Base-by-base conservation (phyloP, 257 asterid species). In the Plantago major region DNA sequence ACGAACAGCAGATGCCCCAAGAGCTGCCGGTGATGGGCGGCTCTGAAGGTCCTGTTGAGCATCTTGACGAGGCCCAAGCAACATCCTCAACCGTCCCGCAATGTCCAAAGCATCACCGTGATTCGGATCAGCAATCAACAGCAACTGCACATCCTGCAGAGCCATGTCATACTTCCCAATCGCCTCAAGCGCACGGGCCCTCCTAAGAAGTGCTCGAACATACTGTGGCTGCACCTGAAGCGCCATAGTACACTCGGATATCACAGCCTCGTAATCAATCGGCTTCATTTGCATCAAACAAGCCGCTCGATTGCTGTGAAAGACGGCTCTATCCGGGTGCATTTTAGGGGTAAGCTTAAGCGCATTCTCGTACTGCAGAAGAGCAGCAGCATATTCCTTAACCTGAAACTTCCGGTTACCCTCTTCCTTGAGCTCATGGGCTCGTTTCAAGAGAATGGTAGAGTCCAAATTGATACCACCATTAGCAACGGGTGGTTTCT, bases 201-300 rank as follows among this genome's bases (percentile, higher is more conserved):
- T 81, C 60, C 94, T 69, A 7, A 87, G 76, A 48, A 87, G 94
- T 53, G 95, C 96, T 45, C 96, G 76, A 0, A 73, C 83, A 60
- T 68, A 89, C 16, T 59, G 68, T 0, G 96, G 94, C 78, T 89
- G 97, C 60, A 87, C 94, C 75, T 76, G 84, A 64, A 93, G 94
- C 0, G 97, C 97, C 67, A 75, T 65, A 12, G 65, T 71, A 64
- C 99, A 93, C 77, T 93, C 97, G 3, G 83, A 74, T 66, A 93
- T 75, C 73, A 93, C 99, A 22, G 87, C 38, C n/a, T 84, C 96
- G 16, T 85, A 89, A 60, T 85, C 88, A 45, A 93, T 76, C 9
- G 99, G 99, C 81, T 82, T 93, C 91, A 89, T 87, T 51, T 83
- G 99, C 96, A 93, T 89, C 89, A 93, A 72, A 65, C 99, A 93